These are phyloP conservation scores for Isabelozyma heimii DNA, from an alignment of 805 yeast species.

Conservation along the genomic window DNA sequence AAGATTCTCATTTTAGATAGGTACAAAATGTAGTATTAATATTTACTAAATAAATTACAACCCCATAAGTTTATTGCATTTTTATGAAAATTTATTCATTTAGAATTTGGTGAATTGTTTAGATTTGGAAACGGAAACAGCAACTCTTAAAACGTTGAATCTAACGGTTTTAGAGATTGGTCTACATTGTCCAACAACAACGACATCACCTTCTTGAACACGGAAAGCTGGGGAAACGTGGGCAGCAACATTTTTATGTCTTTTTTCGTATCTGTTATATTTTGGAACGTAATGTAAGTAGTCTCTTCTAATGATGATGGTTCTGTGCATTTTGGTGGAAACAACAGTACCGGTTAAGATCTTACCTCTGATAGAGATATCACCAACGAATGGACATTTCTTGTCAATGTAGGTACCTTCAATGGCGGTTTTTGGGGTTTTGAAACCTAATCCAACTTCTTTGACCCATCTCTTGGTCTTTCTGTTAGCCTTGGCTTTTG, in stretches of 20 bases:
- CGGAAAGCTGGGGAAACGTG: slow-evolving; percentile 99
- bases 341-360: slow-evolving; percentile 99
- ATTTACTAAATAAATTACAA: not conserved
- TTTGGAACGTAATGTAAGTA: slow-evolving; percentile 99
- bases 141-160: slow-evolving; percentile 98
- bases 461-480: slow-evolving; percentile 99
- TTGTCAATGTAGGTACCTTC: slow-evolving; percentile 99
- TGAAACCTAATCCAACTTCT: slow-evolving; percentile 99
- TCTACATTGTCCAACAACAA: slow-evolving; percentile 99
- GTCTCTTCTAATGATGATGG: slow-evolving; percentile 99
- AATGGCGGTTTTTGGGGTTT: slow-evolving; percentile 99
- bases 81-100: slow-evolving; percentile 17
- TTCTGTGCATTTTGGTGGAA: slow-evolving; percentile 99
- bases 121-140: slow-evolving; percentile 81
- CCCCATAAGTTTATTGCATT: not conserved
- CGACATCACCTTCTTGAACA: slow-evolving; percentile 97
- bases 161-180: slow-evolving; percentile 99
- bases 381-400: slow-evolving; percentile 99
- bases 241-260: slow-evolving; percentile 99
- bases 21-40: not conserved
- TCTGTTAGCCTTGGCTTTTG: slow-evolving; percentile 98
- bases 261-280: slow-evolving; percentile 99
- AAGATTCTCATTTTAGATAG: no score
- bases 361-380: slow-evolving; percentile 98
- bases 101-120: slow-evolving; percentile 98